These are phyloP conservation scores for Puccinia polysora DNA, from an alignment of 1,284 basidiomycete species.

Conservation along the genomic window DNA sequence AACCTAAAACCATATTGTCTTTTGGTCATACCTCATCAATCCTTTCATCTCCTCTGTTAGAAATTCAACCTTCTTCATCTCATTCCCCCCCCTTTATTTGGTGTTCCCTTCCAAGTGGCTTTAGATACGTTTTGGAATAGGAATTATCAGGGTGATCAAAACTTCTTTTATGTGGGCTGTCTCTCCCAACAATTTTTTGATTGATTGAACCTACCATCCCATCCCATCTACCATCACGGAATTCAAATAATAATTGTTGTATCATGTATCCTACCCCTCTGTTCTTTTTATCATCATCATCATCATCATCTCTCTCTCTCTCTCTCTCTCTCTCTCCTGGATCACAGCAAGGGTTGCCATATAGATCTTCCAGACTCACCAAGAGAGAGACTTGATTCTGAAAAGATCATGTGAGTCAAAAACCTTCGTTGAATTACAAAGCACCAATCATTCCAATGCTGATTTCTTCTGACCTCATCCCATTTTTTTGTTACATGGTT, in stretches of 20 bases:
- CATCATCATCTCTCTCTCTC: no score
- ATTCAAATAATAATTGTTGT: background rate
- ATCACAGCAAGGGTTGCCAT: slow-evolving; percentile 64
- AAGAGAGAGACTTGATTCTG: slow-evolving; percentile 65
- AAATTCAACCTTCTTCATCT: slow-evolving; percentile 50
- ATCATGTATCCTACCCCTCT: background rate
- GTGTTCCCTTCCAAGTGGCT: background rate
- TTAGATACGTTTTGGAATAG: slow-evolving; percentile 62
- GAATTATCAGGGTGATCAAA: slow-evolving; percentile 61
- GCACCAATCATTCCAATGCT: background rate
- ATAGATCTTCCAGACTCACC: slow-evolving; percentile 65
- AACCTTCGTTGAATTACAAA: background rate
- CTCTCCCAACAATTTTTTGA: background rate
- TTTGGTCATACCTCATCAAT: slow-evolving; percentile 48
- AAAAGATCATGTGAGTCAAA: slow-evolving; percentile 55
- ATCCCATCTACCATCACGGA: background rate
- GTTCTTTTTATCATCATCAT: no score
- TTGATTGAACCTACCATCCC: background rate
- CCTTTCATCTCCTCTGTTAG: slow-evolving; percentile 11
- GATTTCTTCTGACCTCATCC: background rate
- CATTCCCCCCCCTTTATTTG: slow-evolving; percentile 52
- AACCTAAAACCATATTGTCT: slow-evolving; percentile 57
- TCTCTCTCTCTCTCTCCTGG: slow-evolving; percentile 60
- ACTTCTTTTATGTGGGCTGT: slow-evolving; percentile 71
- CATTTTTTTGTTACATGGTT: background rate